A percentile compares a stretch with the other conserved stretches of the same genome.
Evolutionary conservation across 176 grass and related monocot genomes (phyloP).

Genomic region (Cenchrus americanus): DNA sequence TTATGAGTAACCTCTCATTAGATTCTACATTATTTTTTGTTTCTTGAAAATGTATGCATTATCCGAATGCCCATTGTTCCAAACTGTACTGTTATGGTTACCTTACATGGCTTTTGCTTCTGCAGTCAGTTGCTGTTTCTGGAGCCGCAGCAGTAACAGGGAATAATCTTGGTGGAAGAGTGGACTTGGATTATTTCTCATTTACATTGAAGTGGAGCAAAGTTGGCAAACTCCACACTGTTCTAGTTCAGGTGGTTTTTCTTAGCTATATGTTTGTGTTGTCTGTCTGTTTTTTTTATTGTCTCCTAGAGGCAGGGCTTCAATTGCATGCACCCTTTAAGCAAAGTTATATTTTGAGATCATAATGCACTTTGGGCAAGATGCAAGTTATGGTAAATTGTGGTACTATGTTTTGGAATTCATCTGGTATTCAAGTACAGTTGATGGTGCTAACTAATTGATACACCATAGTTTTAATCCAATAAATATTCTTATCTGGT

Average conservation of each 20-base stretch:
- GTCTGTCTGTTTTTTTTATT: background rate
- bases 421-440: background rate
- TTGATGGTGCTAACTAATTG: background rate
- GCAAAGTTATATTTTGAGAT: background rate
- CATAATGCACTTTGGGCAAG: background rate
- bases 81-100: background rate
- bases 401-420: background rate
- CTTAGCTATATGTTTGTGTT: background rate
- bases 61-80: background rate
- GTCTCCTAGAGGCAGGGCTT: background rate
- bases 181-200: conserved; percentile 78
- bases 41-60: background rate
- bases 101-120: conserved; percentile 26
- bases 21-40: background rate
- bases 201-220: conserved; percentile 83
- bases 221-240: conserved; percentile 86
- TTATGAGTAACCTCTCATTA: background rate
- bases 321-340: background rate
- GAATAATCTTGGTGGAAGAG: conserved; percentile 77
- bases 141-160: conserved; percentile 63
- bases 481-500: background rate
- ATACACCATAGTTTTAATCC: background rate
- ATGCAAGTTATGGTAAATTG: background rate
- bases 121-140: conserved; percentile 73
- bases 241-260: conserved; percentile 67